Evolutionary conservation across 2,329 filamentous ascomycete species (phyloP).

Genomic region (Pestalotiopsis fici): DNA sequence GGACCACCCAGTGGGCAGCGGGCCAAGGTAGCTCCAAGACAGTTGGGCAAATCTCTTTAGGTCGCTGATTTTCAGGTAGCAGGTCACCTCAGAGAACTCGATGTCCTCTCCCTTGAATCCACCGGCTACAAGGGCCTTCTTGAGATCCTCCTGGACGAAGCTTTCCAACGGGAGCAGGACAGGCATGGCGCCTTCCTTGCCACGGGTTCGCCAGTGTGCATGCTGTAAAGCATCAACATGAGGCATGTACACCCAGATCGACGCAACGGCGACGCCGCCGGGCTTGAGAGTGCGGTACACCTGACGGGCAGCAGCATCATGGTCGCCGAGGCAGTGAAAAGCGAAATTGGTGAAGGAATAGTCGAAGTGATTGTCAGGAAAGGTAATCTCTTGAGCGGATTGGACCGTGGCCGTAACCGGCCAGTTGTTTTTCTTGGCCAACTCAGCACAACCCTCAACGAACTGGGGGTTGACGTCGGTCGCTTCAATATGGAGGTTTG

Average conservation of each 20-base stretch:
- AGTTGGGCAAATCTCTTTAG: conserved; percentile 16
- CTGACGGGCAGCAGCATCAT: conserved; percentile 12
- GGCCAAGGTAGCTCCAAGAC: conserved; percentile 17
- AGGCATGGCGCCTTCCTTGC: conserved; percentile 13
- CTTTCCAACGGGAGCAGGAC: background rate
- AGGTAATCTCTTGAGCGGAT: conserved; percentile 13
- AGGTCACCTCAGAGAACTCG: background rate
- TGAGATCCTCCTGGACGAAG: background rate
- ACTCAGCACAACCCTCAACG: background rate
- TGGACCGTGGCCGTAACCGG: conserved; percentile 1
- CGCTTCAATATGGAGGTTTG: background rate
- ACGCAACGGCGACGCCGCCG: conserved; percentile 14
- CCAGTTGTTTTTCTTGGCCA: background rate
- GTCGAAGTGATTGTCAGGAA: conserved; percentile 12
- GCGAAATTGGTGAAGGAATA: conserved; percentile 16
- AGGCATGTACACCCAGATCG: conserved; percentile 17
- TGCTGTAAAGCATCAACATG: conserved; percentile 16
- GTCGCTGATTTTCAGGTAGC: conserved; percentile 10
- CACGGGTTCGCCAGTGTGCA: conserved; percentile 16
- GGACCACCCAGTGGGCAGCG: conserved; percentile 9
- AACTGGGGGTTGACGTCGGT: conserved; percentile 8
- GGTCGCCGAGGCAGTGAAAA: conserved; percentile 14
- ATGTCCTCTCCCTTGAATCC: background rate
- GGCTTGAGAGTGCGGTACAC: conserved; percentile 16
- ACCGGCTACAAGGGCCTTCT: background rate